Evolutionary conservation across 495 filamentous ascomycete genomes (phyloP).

Genomic region (Penicillium roqueforti): DNA sequence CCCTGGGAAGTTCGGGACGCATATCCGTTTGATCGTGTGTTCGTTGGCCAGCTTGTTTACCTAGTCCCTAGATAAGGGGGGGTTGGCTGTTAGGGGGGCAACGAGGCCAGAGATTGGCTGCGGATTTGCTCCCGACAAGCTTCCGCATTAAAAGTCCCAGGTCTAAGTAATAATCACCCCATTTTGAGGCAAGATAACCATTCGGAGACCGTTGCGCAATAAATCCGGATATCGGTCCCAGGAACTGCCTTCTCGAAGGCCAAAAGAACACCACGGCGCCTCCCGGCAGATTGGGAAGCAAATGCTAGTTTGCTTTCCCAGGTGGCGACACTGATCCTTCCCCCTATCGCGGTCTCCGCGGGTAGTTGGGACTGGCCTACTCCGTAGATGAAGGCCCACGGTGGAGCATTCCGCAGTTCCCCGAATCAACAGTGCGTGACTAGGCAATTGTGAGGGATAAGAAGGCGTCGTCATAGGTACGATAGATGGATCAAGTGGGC

Average conservation of each 20-base stretch:
- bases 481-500: constrained; percentile 1
- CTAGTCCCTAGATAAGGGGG: background rate
- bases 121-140: background rate
- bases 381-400: constrained; percentile 23
- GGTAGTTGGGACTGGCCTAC: constrained; percentile 24
- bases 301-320: constrained; percentile 17
- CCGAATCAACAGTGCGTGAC: constrained; percentile 16
- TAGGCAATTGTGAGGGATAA: constrained; percentile 5
- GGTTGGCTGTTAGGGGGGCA: background rate
- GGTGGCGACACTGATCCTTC: constrained; percentile 16
- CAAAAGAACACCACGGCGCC: constrained; percentile 18
- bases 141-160: background rate
- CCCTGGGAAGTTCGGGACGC: background rate
- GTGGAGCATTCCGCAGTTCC: constrained; percentile 28
- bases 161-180: background rate
- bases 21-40: background rate
- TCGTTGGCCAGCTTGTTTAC: background rate
- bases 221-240: constrained; percentile 3
- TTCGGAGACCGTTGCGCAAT: constrained; percentile 10
- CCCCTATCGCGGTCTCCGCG: constrained; percentile 10
- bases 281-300: constrained; percentile 21
- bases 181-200: background rate
- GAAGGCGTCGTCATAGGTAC: background rate
- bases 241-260: constrained; percentile 24
- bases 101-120: constrained; percentile 1